A percentile compares a stretch with the other conserved stretches of the same genome.
Conservation (phyloP, 208 protist species). For the Trypanosomatidae sp. region DNA sequence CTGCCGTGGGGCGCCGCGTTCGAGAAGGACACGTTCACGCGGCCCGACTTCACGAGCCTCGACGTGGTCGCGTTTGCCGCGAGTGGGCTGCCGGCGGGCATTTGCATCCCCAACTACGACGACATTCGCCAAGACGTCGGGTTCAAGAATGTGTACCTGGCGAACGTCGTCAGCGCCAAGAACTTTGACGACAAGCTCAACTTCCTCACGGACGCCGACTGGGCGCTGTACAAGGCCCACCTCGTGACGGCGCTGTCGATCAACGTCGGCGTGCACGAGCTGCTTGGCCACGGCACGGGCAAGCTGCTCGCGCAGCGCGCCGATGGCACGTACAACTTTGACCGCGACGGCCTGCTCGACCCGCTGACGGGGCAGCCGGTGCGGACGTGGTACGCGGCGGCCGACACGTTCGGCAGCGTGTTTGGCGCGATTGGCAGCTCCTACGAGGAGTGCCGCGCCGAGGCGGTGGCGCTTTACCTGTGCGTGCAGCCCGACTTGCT, state of each 20-base stretch:
- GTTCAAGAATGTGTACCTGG: constrained; percentile 92
- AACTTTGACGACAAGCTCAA: constrained; percentile 51
- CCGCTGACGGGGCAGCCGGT: constrained; percentile 60
- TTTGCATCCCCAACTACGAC: constrained; percentile 90
- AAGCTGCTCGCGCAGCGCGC: constrained; percentile 57
- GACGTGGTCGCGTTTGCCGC: constrained; percentile 85
- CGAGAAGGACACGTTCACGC: constrained; percentile 81
- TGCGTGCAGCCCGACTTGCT: constrained; percentile 45
- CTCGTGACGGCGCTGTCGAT: constrained; percentile 60
- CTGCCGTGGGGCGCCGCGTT: constrained; percentile 81
- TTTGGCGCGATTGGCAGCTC: constrained; percentile 58
- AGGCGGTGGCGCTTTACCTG: constrained; percentile 84
- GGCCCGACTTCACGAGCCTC: constrained; percentile 88
- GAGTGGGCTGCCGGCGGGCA: constrained; percentile 82
- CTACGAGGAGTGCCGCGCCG: constrained; percentile 88
- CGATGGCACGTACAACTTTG: constrained; percentile 75
- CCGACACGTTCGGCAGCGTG: constrained; percentile 78
- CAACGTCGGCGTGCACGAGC: constrained; percentile 91
- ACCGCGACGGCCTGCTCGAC: constrained; percentile 29
- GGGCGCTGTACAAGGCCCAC: constrained; percentile 55
- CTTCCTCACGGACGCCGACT: constrained; percentile 69
- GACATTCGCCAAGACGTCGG: constrained; percentile 77
- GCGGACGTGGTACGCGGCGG: constrained; percentile 68
- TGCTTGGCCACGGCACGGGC: constrained; percentile 89
- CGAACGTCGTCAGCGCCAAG: constrained; percentile 70